Conservation (phyloP, 2,329 filamentous ascomycete genomes). For the Eurotiales sp. region DNA sequence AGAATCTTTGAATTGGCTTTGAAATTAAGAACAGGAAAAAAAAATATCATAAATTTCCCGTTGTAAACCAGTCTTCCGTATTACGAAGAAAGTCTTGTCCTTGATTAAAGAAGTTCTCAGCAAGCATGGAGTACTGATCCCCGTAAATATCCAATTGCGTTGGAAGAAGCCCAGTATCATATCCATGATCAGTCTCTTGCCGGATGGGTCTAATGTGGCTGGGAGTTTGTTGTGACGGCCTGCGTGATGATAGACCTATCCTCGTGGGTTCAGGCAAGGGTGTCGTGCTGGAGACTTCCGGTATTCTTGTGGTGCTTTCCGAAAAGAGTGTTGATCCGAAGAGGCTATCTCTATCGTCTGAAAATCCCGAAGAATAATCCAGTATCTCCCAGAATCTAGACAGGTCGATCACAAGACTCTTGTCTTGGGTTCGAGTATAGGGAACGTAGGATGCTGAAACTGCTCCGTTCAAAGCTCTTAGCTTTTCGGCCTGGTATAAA, state of each 20-base stretch:
- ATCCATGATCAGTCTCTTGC: constrained; percentile 18
- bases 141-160: constrained; percentile 27
- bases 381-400: constrained; percentile 49
- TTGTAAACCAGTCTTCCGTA: constrained; percentile 34
- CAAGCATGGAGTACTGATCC: constrained; percentile 45
- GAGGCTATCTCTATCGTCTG: constrained; percentile 30
- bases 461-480: constrained; percentile 41
- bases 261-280: constrained; percentile 43
- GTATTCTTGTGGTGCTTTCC: constrained; percentile 22
- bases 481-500: constrained; percentile 38
- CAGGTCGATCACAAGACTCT: constrained; percentile 43
- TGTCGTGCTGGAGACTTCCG: constrained; percentile 42
- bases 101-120: constrained; percentile 48
- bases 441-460: constrained; percentile 43
- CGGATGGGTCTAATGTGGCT: constrained; percentile 21
- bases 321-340: constrained; percentile 41
- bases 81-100: constrained; percentile 40
- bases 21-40: not conserved
- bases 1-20: no score
- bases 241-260: constrained; percentile 24
- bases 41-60: constrained; percentile 27
- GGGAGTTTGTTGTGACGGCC: constrained; percentile 14
- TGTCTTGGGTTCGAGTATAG: constrained; percentile 31
- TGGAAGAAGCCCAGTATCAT: constrained; percentile 20
- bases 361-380: constrained; percentile 44